Evolutionary conservation across 768 basidiomycete genomes (phyloP).

Genomic region (Clitopilus passeckerianus): DNA sequence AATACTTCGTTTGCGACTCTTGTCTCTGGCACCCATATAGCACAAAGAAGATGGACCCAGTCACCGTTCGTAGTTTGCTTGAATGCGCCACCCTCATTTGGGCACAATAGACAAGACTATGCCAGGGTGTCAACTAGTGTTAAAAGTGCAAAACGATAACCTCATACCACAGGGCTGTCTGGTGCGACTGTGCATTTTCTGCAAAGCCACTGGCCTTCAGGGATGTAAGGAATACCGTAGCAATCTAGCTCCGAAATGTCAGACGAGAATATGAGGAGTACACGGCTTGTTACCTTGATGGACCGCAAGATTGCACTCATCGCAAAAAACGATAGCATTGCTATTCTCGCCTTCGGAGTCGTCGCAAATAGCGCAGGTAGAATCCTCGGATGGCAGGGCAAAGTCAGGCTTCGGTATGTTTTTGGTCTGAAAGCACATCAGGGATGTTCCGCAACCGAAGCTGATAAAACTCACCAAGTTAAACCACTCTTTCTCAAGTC

Average conservation of each 20-base stretch:
- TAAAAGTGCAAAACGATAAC: neutral
- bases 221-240: conserved; percentile 98
- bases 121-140: neutral
- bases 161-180: conserved; percentile 85
- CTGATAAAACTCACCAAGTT: conserved; percentile 62
- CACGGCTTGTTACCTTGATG: conserved; percentile 73
- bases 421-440: conserved; percentile 60
- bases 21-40: conserved; percentile 96
- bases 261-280: neutral
- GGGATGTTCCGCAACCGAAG: neutral
- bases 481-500: conserved; percentile 99
- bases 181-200: conserved; percentile 98
- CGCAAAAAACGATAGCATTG: conserved; percentile 98
- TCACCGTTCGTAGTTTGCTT: conserved; percentile 91
- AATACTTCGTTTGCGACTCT: conserved; percentile 91
- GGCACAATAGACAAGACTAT: conserved; percentile 92
- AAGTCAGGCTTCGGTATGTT: conserved; percentile 86
- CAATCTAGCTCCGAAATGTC: conserved; percentile 57
- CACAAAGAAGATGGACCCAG: conserved; percentile 96
- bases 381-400: conserved; percentile 90
- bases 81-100: conserved; percentile 96
- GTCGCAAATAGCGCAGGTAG: conserved; percentile 95
- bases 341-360: conserved; percentile 98
- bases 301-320: conserved; percentile 98
- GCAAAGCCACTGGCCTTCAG: conserved; percentile 99